Base-by-base conservation (phyloP, 352 stramenopile genomes). In the Phytophthora cactorum region DNA sequence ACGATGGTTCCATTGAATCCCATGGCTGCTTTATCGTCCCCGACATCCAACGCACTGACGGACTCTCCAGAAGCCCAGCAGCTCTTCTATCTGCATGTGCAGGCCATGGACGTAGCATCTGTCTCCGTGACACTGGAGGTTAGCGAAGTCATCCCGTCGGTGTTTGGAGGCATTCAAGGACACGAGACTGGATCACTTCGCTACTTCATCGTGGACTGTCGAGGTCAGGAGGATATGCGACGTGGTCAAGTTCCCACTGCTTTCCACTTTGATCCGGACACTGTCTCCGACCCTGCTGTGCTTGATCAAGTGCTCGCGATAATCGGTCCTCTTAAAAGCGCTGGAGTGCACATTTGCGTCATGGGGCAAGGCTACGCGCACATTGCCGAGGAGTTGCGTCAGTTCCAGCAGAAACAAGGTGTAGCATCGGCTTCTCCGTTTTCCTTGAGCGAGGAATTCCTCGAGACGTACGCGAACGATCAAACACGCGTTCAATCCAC, bases 161-260 rank as follows among this genome's bases (percentile, higher is more conserved):
- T 95, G 17, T 95, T 95, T 51, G 79, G 74, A 44, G 86, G 81
- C 41, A 92, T 93, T 63, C 78, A 92, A 57, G 72, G 75, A 8
- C 67, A 76, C 38, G 70, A 75, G 5, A 78, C 65, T 29, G 54
- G 45, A 28, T 68, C 43, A 11, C 84, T 93, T 57, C 84, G 83
- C 0, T 96, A 88, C 44, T 93, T 95, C 47, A 81, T 93, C 31
- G 56, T 96, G 2, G 88, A 96, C 66, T 96, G 88, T 57, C 84
- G 88, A 12, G 69, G 80, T 0, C 50, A 44, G 1, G 70, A 83
- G 7, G 78, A 91, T 25, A 77, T 75, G 12, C 34, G 49, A 2
- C 63, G 75, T 11, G 88, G 86, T 1, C 76, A 88, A 47, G 79
- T 96, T 45, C 88, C 88, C 0, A 96, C 86, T 5, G 87, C 86